phyloP scores from a whole-genome alignment of 257 asterid genomes.

The Salvia splendens region DNA sequence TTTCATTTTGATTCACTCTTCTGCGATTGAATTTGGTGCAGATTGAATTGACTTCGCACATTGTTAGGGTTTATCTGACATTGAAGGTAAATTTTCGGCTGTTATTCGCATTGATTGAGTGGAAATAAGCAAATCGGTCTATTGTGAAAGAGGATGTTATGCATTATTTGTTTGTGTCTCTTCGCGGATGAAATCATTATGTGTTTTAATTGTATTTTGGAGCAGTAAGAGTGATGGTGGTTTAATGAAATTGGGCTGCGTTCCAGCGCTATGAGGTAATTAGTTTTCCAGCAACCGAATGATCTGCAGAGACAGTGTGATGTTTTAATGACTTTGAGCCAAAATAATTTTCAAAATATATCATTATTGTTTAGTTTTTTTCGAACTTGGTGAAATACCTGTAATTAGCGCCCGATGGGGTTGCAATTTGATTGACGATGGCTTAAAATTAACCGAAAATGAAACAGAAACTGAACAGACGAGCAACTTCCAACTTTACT shows the following conservation, averaged over 20 bases:
- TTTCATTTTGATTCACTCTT: conserved; percentile 13
- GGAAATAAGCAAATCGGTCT: not conserved
- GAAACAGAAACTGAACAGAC: conserved; percentile 2
- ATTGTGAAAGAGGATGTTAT: not conserved
- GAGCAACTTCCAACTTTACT: not conserved
- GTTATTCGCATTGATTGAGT: not conserved
- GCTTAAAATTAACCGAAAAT: conserved; percentile 11
- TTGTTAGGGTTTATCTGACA: conserved; percentile 80
- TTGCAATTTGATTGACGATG: not conserved
- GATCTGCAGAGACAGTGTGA: not conserved
- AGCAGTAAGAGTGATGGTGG: too few relatives aligned
- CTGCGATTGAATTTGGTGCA: conserved; percentile 43
- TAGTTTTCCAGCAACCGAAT: conserved; percentile 8
- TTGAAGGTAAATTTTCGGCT: conserved; percentile 59
- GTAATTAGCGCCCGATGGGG: not conserved
- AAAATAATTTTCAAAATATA: conserved; percentile 1
- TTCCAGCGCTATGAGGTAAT: not conserved
- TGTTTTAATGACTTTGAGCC: conserved; percentile 10
- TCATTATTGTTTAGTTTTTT: conserved; percentile 2
- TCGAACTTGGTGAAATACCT: conserved; percentile 1
- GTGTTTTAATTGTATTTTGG: not conserved
- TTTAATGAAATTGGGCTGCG: not conserved
- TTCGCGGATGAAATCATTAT: not conserved
- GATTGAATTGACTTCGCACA: conserved; percentile 94
- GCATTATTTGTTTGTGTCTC: not conserved